A percentile compares a stretch with the other conserved stretches of the same genome.
Conservation (phyloP, 305 asterid species). For the Rubia peregrina region DNA sequence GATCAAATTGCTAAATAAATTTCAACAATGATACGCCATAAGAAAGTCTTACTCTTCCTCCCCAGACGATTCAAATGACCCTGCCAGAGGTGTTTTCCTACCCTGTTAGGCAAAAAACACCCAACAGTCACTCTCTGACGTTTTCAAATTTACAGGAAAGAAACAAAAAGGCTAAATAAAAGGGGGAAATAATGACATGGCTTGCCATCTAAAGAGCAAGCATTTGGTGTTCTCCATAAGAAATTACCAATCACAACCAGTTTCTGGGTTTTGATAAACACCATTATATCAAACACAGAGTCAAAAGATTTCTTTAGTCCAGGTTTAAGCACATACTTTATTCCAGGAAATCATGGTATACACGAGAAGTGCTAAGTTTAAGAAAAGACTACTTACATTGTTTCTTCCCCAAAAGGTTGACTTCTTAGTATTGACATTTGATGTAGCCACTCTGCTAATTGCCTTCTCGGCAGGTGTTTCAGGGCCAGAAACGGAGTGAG, state of each 20-base stretch:
- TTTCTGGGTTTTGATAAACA: neutral
- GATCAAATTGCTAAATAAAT: neutral
- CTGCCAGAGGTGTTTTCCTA: conserved; percentile 65
- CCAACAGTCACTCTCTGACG: conserved; percentile 6
- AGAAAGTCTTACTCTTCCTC: conserved; percentile 84
- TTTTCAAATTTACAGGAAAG: neutral
- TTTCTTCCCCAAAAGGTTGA: conserved; percentile 86
- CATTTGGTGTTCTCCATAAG: neutral
- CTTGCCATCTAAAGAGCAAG: neutral
- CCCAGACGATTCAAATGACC: conserved; percentile 87
- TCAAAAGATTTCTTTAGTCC: neutral
- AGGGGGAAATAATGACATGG: neutral
- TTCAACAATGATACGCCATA: neutral
- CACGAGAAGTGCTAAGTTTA: neutral
- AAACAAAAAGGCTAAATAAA: neutral
- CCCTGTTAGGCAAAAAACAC: conserved; percentile 44
- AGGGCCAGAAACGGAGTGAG: conserved; percentile 48
- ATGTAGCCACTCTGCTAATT: conserved; percentile 37
- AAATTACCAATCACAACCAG: neutral
- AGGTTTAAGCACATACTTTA: neutral
- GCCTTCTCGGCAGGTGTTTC: conserved; percentile 53
- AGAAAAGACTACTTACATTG: conserved; percentile 50
- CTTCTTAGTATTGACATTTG: conserved; percentile 56
- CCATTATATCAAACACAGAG: neutral
- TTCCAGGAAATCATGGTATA: neutral